A percentile compares a stretch with the other conserved stretches of the same genome.
These are phyloP conservation scores for Phoma sp. DNA, from an alignment of 2,329 filamentous ascomycete genomes.

Conservation along the genomic window DNA sequence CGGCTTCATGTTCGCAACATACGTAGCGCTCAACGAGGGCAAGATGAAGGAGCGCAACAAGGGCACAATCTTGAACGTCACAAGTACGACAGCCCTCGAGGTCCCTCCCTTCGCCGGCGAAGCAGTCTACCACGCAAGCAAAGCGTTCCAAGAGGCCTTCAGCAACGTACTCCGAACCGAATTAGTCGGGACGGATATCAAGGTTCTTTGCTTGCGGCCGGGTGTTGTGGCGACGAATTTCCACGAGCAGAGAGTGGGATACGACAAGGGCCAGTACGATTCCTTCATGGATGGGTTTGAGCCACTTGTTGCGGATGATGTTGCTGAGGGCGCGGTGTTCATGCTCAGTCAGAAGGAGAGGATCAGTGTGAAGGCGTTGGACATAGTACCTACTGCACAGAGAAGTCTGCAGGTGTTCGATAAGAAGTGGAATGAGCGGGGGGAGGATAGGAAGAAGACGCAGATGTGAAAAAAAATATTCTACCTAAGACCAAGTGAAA, in stretches of 20 bases:
- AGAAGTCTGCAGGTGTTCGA: conserved; percentile 48
- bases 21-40: conserved; percentile 53
- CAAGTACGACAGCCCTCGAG: conserved; percentile 56
- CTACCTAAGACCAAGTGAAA: background rate
- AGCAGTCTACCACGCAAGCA: conserved; percentile 57
- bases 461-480: background rate
- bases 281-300: conserved; percentile 56
- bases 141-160: conserved; percentile 58
- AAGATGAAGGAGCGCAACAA: conserved; percentile 49
- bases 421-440: conserved; percentile 51
- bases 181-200: conserved; percentile 54
- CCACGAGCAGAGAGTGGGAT: conserved; percentile 52
- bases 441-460: conserved; percentile 3
- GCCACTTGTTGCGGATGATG: conserved; percentile 52
- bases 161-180: conserved; percentile 59
- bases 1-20: conserved; percentile 55
- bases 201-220: conserved; percentile 55
- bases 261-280: conserved; percentile 52
- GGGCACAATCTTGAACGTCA: conserved; percentile 58
- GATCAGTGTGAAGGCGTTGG: conserved; percentile 55
- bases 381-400: conserved; percentile 55
- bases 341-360: conserved; percentile 53
- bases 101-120: conserved; percentile 58
- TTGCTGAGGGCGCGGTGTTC: conserved; percentile 52
- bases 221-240: conserved; percentile 59